A percentile compares a stretch with the other conserved stretches of the same genome.
Conservation (phyloP, 1,284 basidiomycete genomes). For the Ceratobasidium sp. region DNA sequence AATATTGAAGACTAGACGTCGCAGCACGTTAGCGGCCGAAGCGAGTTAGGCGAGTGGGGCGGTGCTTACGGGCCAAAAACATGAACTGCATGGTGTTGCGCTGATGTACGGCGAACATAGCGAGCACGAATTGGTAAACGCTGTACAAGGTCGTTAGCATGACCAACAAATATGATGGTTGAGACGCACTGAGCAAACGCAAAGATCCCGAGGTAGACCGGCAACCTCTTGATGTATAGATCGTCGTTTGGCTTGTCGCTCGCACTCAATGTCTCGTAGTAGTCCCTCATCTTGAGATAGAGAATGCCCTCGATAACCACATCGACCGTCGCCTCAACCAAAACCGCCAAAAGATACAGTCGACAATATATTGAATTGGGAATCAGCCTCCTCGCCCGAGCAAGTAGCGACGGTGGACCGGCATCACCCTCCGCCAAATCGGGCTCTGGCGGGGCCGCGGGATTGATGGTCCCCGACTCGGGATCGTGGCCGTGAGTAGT, state of each 20-base stretch:
- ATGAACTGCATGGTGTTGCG: slow-evolving; percentile 91
- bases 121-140: slow-evolving; percentile 85
- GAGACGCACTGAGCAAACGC: slow-evolving; percentile 84
- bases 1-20: slow-evolving; percentile 72
- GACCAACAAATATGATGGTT: background rate
- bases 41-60: slow-evolving; percentile 35
- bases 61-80: slow-evolving; percentile 67
- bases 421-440: background rate
- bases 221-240: slow-evolving; percentile 63
- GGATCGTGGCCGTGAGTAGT: slow-evolving; percentile 21
- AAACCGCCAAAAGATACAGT: slow-evolving; percentile 76
- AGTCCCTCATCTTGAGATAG: slow-evolving; percentile 53
- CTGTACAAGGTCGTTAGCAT: slow-evolving; percentile 35
- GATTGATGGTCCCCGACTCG: slow-evolving; percentile 11
- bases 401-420: slow-evolving; percentile 46
- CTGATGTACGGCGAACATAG: slow-evolving; percentile 85
- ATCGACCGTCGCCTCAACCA: slow-evolving; percentile 85
- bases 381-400: slow-evolving; percentile 55
- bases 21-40: slow-evolving; percentile 51
- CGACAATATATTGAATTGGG: slow-evolving; percentile 82
- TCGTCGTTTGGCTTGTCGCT: slow-evolving; percentile 48
- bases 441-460: background rate
- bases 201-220: slow-evolving; percentile 88
- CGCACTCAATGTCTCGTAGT: slow-evolving; percentile 43
- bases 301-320: slow-evolving; percentile 82